phyloP scores from a whole-genome alignment of 805 yeast species.

The Candida pini region DNA sequence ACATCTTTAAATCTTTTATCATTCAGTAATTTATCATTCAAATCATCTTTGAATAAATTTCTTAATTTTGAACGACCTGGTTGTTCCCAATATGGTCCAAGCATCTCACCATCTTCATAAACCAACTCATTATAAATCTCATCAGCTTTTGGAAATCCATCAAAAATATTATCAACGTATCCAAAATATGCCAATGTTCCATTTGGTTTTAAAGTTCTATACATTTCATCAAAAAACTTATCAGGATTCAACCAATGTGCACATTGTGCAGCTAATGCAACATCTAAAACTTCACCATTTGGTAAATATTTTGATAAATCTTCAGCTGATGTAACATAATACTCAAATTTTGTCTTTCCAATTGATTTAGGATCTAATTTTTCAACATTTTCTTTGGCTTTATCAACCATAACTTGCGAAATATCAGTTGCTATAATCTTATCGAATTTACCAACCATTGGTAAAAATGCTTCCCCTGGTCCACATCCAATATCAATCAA shows the following conservation, averaged over 20 bases:
- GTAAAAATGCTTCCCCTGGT: slow-evolving; percentile 46
- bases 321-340: slow-evolving; percentile 19
- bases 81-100: slow-evolving; percentile 80
- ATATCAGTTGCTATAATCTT: slow-evolving; percentile 42
- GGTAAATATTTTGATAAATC: slow-evolving; percentile 14
- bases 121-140: slow-evolving; percentile 38
- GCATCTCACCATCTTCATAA: slow-evolving; percentile 35
- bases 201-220: slow-evolving; percentile 32
- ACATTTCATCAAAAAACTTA: slow-evolving; percentile 26
- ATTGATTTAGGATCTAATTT: background rate
- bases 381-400: slow-evolving; percentile 28
- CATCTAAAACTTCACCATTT: slow-evolving; percentile 39
- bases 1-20: slow-evolving; percentile 26
- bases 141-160: slow-evolving; percentile 49
- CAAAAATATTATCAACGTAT: slow-evolving; percentile 63
- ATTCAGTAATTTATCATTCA: slow-evolving; percentile 35
- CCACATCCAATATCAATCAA: slow-evolving; percentile 57
- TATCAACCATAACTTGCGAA: slow-evolving; percentile 40
- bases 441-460: slow-evolving; percentile 32
- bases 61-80: slow-evolving; percentile 66
- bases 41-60: slow-evolving; percentile 35
- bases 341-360: slow-evolving; percentile 6
- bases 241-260: slow-evolving; percentile 66
- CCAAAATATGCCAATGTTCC: slow-evolving; percentile 69
- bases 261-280: slow-evolving; percentile 77